Evolutionary conservation across 208 protist species (phyloP).

Genomic region (Wallacemonas collosoma): DNA sequence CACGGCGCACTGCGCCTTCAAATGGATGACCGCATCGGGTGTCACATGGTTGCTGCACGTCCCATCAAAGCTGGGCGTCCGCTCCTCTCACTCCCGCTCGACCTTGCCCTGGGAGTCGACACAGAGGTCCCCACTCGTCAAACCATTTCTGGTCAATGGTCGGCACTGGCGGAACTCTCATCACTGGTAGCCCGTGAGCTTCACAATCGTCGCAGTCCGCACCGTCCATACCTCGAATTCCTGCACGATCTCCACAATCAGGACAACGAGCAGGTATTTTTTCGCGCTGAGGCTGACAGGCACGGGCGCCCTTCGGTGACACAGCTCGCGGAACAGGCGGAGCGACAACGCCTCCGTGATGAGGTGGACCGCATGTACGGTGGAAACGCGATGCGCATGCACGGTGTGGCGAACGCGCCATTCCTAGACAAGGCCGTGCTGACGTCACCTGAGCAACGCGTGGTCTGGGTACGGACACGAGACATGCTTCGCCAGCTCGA

Average conservation of each 20-base stretch:
- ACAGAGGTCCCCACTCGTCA: slow-evolving; percentile 9
- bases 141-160: slow-evolving; percentile 36
- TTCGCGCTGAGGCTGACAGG: background rate
- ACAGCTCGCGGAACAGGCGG: background rate
- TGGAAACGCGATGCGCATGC: slow-evolving; percentile 67
- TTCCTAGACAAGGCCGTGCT: slow-evolving; percentile 65
- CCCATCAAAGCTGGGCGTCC: slow-evolving; percentile 34
- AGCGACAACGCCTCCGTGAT: slow-evolving; percentile 23
- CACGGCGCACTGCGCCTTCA: slow-evolving; percentile 62
- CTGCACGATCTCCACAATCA: slow-evolving; percentile 84
- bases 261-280: slow-evolving; percentile 37
- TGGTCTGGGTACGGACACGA: slow-evolving; percentile 65
- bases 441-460: slow-evolving; percentile 41
- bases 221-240: slow-evolving; percentile 79
- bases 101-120: slow-evolving; percentile 33
- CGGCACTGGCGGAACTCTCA: slow-evolving; percentile 44
- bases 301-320: background rate
- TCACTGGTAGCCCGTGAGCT: slow-evolving; percentile 68
- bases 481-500: slow-evolving; percentile 61
- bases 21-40: slow-evolving; percentile 30
- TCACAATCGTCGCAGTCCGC: slow-evolving; percentile 57
- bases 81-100: slow-evolving; percentile 65
- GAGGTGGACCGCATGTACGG: slow-evolving; percentile 73
- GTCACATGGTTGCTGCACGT: slow-evolving; percentile 47
- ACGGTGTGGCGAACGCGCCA: slow-evolving; percentile 71